Evolutionary conservation across 2,329 filamentous ascomycete species (phyloP), one percentile per base, ranked within the genome.

Genomic region (Penicillium sp.): DNA sequence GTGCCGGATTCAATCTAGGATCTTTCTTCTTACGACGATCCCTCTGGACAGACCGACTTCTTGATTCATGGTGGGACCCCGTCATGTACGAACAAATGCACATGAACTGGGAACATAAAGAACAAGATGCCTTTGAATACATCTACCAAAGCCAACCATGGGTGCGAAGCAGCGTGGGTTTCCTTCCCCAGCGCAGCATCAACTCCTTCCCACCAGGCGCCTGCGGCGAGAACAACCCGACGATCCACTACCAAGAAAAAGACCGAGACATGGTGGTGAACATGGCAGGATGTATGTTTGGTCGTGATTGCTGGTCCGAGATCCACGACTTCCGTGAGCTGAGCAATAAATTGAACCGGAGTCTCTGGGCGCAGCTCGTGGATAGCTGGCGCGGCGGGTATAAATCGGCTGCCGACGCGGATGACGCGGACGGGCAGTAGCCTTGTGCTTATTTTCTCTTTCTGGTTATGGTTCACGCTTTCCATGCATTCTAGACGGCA

Each of bases 31-130:
- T 96, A 39, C 83, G 84, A 43, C 84, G 93, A 53, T 89, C 88
- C 63, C 77, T 83, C 24, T 98, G 91, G 89, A 89, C 91, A 0
- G 92, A 97, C 63, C 86, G 89, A 4, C 75, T 98, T 15, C 81
- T 98, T 31, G 93, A 98, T 65, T 81, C 95, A 45, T 98, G 93
- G 93, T 98, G 93, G 93, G 93, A 98, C 64, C 93, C 93, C 0
- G 91, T 97, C 27, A 83, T 87, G 49, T 98, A 98, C 70, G 93
- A 98, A 73, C 93, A 98, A 73, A 95, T 90, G 68, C 93, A 98
- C 70, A 96, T 96, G 91, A 82, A 93, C 55, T 98, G 93, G 93
- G 91, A 93, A 65, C 93, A 98, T 77, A 97, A 97, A 69, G 93
- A 98, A 70, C 93, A 98, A 72, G 91, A 97, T 66, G 89, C 91